These are phyloP conservation scores for Mycena sanguinolenta DNA, from an alignment of 768 basidiomycete genomes.

Conservation along the genomic window DNA sequence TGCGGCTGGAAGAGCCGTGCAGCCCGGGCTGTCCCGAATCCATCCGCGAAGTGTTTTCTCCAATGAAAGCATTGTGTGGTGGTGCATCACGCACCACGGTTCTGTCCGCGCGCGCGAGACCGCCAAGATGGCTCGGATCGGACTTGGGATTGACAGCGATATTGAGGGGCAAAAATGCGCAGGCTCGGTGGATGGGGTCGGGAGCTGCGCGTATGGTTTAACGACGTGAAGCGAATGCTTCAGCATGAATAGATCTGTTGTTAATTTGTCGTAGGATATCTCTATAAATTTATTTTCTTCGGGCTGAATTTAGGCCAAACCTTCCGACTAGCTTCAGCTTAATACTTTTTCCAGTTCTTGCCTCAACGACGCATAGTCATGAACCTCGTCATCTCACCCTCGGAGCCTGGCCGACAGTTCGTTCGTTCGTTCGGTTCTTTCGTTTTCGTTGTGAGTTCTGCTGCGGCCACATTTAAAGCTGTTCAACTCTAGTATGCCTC, in stretches of 20 bases:
- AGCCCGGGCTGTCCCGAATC: slow-evolving; percentile 64
- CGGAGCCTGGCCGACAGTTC: too few relatives aligned
- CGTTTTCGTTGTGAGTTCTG: too few relatives aligned
- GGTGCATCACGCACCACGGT: slow-evolving; percentile 61
- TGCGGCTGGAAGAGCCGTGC: slow-evolving; percentile 53
- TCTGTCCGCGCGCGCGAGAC: slow-evolving; percentile 41
- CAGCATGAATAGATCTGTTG: not conserved
- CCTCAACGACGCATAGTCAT: too few relatives aligned
- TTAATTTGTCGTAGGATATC: not conserved
- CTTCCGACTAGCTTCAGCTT: too few relatives aligned
- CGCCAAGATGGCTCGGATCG: slow-evolving; percentile 48
- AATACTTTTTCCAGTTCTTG: too few relatives aligned
- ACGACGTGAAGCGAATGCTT: slow-evolving; percentile 49
- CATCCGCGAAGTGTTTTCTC: slow-evolving; percentile 58
- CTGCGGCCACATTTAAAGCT: too few relatives aligned
- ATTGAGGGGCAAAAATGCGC: slow-evolving; percentile 52
- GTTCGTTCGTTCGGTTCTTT: too few relatives aligned
- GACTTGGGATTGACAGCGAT: slow-evolving; percentile 48
- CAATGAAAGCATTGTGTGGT: slow-evolving; percentile 64
- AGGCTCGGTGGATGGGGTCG: slow-evolving; percentile 66
- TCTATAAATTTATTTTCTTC: not conserved
- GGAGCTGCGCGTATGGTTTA: slow-evolving; percentile 58
- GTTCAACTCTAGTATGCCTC: too few relatives aligned
- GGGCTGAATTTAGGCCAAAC: not conserved
- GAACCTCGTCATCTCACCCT: too few relatives aligned